Base-by-base conservation (phyloP, 1,284 basidiomycete species). In the Rhodotorula sp. region DNA sequence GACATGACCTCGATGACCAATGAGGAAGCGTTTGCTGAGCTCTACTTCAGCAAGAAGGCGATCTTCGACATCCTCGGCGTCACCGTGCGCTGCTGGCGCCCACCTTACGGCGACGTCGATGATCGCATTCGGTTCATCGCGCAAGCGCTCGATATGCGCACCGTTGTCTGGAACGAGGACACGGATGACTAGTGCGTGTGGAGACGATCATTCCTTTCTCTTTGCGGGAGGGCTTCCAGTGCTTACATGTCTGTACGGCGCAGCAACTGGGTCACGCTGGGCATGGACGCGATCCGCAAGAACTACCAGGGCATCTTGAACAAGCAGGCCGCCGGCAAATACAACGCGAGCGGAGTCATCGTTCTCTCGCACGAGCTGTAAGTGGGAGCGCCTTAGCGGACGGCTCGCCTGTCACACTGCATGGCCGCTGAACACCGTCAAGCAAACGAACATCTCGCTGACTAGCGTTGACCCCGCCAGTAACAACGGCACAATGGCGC, bases 91-190 rank as follows among this genome's bases (percentile, higher is more conserved):
- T 64, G 66, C 67, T 63, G 61, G 61, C 61, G 61, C 9, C 56
- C 61, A 0, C 61, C 61, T 17, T 68, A 66, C 61, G 63, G 83
- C 25, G 83, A 84, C 67, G 80, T 85, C 45, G 86, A 87, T 77
- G 84, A 86, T 78, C 82, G 86, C 34, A 83, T 87, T 56, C 82
- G 86, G 41, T 79, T 81, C 64, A 85, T 87, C 70, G 85, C 85
- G 21, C 61, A 78, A 9, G 79, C 74, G 17, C 80, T 86, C 48
- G 85, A 84, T 74, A 76, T 86, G 72, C 82, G 81, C 25, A 84
- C 82, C 41, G 80, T 84, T 65, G 77, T 86, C 46, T 86, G 85
- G 85, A 78, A 80, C n/a, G 80, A 84, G 62, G 84, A 85, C 73
- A 81, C 82, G 4, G 64, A 62, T 52, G 74, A 75, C 45, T 74